Evolutionary conservation across 2,329 filamentous ascomycete genomes (phyloP).

Genomic region (Emergomyces africanus): DNA sequence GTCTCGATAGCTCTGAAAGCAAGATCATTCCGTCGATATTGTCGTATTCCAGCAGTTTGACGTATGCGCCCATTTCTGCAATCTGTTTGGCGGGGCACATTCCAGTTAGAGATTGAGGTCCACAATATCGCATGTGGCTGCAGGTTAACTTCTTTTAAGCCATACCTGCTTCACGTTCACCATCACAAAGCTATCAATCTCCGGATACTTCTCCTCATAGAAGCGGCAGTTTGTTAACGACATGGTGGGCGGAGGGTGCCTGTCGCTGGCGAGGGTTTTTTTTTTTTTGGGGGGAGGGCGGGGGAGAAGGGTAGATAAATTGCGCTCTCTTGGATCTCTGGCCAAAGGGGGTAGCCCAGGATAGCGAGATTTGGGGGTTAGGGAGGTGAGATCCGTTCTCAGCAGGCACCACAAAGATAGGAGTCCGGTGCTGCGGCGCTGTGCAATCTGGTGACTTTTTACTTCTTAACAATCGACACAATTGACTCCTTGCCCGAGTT

Average conservation of each 20-base stretch:
- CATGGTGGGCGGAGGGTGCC: constrained; percentile 49
- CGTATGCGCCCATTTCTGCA: constrained; percentile 99
- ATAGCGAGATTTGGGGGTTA: background rate
- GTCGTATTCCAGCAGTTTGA: constrained; percentile 98
- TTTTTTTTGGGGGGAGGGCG: no score
- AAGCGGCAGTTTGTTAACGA: constrained; percentile 94
- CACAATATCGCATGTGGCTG: background rate
- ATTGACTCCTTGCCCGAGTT: no score
- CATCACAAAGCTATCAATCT: constrained; percentile 99
- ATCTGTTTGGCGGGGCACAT: constrained; percentile 45
- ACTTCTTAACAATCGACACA: background rate
- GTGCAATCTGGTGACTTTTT: background rate
- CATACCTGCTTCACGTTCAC: constrained; percentile 95
- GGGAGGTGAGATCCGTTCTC: background rate
- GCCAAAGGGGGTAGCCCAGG: background rate
- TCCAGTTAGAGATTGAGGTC: background rate
- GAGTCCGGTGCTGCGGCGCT: background rate
- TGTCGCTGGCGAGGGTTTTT: background rate
- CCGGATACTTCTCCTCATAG: constrained; percentile 94
- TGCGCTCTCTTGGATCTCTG: background rate
- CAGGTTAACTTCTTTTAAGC: background rate
- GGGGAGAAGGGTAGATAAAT: background rate
- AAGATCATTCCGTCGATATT: constrained; percentile 99
- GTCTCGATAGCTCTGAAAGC: constrained; percentile 89
- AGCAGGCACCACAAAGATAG: background rate